These are phyloP conservation scores for Pseudogymnoascus sp. DNA, from an alignment of 2,329 filamentous ascomycete genomes.

Conservation along the genomic window DNA sequence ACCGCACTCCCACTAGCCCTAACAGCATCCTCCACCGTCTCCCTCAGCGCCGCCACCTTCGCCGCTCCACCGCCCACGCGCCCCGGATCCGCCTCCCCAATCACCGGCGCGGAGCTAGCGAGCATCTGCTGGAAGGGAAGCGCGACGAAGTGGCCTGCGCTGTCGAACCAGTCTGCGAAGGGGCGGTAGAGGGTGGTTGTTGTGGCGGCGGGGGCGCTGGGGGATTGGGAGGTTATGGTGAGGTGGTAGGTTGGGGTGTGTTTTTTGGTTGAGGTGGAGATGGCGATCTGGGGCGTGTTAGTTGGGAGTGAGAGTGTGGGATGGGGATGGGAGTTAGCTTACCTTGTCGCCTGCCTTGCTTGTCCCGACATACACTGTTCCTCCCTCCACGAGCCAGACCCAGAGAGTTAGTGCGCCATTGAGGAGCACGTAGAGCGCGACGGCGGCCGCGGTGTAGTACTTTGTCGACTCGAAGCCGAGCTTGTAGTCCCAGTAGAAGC, in stretches of 20 bases:
- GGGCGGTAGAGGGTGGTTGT: slow-evolving; percentile 50
- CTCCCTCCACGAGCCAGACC: slow-evolving; percentile 76
- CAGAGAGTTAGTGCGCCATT: slow-evolving; percentile 75
- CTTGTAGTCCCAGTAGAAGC: slow-evolving; percentile 88
- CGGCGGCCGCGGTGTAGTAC: slow-evolving; percentile 69
- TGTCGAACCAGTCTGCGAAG: slow-evolving; percentile 73
- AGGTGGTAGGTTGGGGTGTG: slow-evolving; percentile 75
- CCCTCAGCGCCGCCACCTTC: slow-evolving; percentile 25
- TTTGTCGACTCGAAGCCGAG: slow-evolving; percentile 84
- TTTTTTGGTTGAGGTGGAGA: slow-evolving; percentile 68
- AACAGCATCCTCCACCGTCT: slow-evolving; percentile 15
- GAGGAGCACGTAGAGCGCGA: slow-evolving; percentile 68
- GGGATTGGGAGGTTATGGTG: slow-evolving; percentile 45
- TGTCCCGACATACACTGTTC: slow-evolving; percentile 69
- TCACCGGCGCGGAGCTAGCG: slow-evolving; percentile 55
- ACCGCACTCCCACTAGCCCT: slow-evolving; percentile 11
- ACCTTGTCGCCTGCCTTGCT: slow-evolving; percentile 58
- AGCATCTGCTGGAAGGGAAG: slow-evolving; percentile 73
- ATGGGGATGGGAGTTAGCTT: slow-evolving; percentile 18
- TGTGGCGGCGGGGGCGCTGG: slow-evolving; percentile 27
- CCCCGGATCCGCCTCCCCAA: slow-evolving; percentile 59
- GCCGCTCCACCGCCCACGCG: slow-evolving; percentile 33
- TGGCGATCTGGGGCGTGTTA: slow-evolving; percentile 50
- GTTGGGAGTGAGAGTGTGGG: background rate
- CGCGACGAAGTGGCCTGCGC: slow-evolving; percentile 60